These are phyloP conservation scores for Penicillium vulpinum DNA, from an alignment of 2,329 filamentous ascomycete species.

Conservation along the genomic window DNA sequence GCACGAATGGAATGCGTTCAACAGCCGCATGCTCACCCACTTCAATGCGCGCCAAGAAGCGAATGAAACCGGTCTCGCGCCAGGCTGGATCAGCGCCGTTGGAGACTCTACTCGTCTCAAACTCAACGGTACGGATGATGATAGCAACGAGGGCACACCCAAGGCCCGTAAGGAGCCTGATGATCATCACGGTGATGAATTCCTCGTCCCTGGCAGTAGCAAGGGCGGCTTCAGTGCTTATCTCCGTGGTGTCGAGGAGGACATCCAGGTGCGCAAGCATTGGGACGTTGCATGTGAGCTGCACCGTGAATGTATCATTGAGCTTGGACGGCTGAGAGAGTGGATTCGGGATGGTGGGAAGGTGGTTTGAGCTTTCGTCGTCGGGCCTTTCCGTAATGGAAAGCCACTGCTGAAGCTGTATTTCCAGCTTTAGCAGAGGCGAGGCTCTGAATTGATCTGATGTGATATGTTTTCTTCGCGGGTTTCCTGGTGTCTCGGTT, in stretches of 20 bases:
- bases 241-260: slow-evolving; percentile 48
- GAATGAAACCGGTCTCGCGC: slow-evolving; percentile 46
- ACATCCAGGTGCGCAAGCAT: slow-evolving; percentile 47
- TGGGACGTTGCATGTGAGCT: slow-evolving; percentile 51
- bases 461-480: neutral
- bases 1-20: slow-evolving; percentile 57
- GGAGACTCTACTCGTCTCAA: slow-evolving; percentile 48
- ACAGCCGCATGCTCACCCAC: slow-evolving; percentile 56
- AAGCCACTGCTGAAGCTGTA: neutral
- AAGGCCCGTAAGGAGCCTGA: slow-evolving; percentile 13
- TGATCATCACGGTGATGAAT: slow-evolving; percentile 29
- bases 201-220: slow-evolving; percentile 29
- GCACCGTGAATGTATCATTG: slow-evolving; percentile 45
- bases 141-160: slow-evolving; percentile 16
- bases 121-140: slow-evolving; percentile 28
- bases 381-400: neutral
- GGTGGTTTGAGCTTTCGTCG: slow-evolving; percentile 16
- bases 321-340: slow-evolving; percentile 42
- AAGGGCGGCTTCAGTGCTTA: slow-evolving; percentile 49
- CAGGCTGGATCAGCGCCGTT: slow-evolving; percentile 54
- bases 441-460: neutral
- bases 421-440: neutral
- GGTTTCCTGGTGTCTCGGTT: neutral
- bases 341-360: slow-evolving; percentile 40
- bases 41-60: slow-evolving; percentile 55